Evolutionary conservation across 352 stramenopile genomes (phyloP), one percentile per base, ranked within the genome.

Genomic region (Pythium diclinum): DNA sequence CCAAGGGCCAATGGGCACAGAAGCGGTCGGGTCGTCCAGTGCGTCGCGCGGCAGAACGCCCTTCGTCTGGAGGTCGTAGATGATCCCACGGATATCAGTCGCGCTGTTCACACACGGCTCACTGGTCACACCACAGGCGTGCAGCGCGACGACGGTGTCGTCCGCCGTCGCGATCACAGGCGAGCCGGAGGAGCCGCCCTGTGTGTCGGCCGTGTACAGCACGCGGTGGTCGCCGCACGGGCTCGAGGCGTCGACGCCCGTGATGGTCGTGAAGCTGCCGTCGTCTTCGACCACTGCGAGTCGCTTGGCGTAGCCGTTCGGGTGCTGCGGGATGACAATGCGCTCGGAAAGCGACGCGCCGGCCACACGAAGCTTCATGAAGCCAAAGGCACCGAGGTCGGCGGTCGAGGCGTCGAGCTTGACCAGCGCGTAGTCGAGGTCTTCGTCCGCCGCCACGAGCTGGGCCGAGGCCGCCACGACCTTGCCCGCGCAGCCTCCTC

Each of bases 401-500:
- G 40, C 58, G 10, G 49, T 63, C n/a, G 57, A 48, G 4, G 32
- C 32, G 40, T 71, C 61, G 42, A 76, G 70, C 66, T 74, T 71
- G 23, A 76, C 60, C 2, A 76, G 42, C n/a, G 70, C 62, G 57
- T 69, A 76, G 46, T 76, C 70, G 51, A 65, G 62, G 1, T 17
- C 28, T 14, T 56, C 36, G 64, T 69, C 55, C 8, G 48, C 55
- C 10, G 65, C 59, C 14, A 76, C 30, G 11, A 70, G 40, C 47
- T 59, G 17, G 40, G 59, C 56, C 9, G 51, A 57, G 14, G 61
- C 38, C 1, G 70, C 70, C 2, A 76, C 65, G 33, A 60, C n/a
- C 2, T 33, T 53, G 28, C 69, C 69, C 0, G 33, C 33, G 36
- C 84, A 92, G 4, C 77, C 74, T 13, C 80, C 63, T 38, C 74